Percentiles rank a stretch among this genome's conserved stretches.
Conservation (phyloP, 129 eudicot genomes). For the Chrysanthemum makinoi region DNA sequence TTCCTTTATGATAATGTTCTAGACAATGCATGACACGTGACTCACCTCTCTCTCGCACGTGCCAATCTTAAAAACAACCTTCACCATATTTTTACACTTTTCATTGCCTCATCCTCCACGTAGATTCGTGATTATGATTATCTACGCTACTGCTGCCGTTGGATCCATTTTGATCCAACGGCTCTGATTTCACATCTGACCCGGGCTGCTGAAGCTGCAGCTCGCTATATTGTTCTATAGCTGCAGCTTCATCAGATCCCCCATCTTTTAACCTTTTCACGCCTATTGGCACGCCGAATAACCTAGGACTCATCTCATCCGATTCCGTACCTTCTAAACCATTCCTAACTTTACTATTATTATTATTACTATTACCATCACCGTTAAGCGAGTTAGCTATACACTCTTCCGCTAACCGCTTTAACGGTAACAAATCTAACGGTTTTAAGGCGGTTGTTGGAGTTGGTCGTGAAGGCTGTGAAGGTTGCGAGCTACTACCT, state of each 20-base stretch:
- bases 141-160: slow-evolving; percentile 38
- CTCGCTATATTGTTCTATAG: slow-evolving; percentile 36
- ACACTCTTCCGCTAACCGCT: slow-evolving; percentile 41
- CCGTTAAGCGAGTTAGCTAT: not conserved
- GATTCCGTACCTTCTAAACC: slow-evolving; percentile 3
- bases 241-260: slow-evolving; percentile 20
- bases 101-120: slow-evolving; percentile 35
- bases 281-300: slow-evolving; percentile 78
- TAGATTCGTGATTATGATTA: slow-evolving; percentile 31
- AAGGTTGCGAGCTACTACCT: slow-evolving; percentile 31
- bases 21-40: slow-evolving; percentile 32
- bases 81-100: slow-evolving; percentile 25
- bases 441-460: slow-evolving; percentile 23
- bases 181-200: slow-evolving; percentile 59
- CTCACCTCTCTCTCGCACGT: slow-evolving; percentile 41
- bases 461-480: not conserved
- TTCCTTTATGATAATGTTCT: too few species aligned
- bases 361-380: not conserved
- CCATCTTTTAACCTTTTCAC: slow-evolving; percentile 61
- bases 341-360: not conserved
- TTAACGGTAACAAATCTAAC: slow-evolving; percentile 62
- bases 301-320: slow-evolving; percentile 38
- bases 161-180: slow-evolving; percentile 45
- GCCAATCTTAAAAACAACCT: slow-evolving; percentile 16
- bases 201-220: slow-evolving; percentile 62